Conservation (phyloP, 306 rosid genomes). For the Crotalaria pallida region DNA sequence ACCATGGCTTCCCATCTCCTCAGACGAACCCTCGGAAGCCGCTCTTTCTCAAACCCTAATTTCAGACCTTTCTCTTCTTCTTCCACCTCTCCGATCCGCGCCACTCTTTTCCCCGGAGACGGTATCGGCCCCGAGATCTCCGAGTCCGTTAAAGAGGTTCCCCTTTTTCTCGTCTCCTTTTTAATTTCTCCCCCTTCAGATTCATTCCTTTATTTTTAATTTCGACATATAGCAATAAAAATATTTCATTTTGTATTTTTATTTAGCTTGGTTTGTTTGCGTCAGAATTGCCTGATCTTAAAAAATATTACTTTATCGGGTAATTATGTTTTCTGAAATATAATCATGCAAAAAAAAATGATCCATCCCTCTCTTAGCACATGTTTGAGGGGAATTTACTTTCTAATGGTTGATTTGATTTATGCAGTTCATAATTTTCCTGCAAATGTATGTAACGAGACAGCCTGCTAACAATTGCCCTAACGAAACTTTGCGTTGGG, state of each 20-base stretch:
- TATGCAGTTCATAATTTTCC: not conserved
- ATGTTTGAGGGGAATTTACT: not conserved
- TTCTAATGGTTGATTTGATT: not conserved
- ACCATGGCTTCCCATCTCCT: constrained; percentile 70
- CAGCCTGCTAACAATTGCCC: no score
- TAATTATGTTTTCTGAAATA: not conserved
- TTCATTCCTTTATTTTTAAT: not conserved
- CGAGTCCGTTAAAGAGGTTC: constrained; percentile 87
- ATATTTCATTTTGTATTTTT: not conserved
- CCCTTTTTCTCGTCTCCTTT: not conserved
- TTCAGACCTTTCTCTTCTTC: constrained; percentile 53
- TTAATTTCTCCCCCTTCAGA: not conserved
- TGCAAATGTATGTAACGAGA: no score
- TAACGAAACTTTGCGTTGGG: no score
- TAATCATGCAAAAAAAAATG: not conserved
- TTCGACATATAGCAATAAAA: not conserved
- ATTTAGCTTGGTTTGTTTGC: not conserved
- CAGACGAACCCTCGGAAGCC: constrained; percentile 64
- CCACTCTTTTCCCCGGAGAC: constrained; percentile 97
- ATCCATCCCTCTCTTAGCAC: not conserved
- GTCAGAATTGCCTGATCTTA: not conserved
- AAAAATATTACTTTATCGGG: not conserved
- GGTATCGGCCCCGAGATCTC: constrained; percentile 98
- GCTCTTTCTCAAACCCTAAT: constrained; percentile 33
- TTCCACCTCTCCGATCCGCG: constrained; percentile 62